phyloP scores from a whole-genome alignment of 495 filamentous ascomycete species.

The Penicillium crystallinum region DNA sequence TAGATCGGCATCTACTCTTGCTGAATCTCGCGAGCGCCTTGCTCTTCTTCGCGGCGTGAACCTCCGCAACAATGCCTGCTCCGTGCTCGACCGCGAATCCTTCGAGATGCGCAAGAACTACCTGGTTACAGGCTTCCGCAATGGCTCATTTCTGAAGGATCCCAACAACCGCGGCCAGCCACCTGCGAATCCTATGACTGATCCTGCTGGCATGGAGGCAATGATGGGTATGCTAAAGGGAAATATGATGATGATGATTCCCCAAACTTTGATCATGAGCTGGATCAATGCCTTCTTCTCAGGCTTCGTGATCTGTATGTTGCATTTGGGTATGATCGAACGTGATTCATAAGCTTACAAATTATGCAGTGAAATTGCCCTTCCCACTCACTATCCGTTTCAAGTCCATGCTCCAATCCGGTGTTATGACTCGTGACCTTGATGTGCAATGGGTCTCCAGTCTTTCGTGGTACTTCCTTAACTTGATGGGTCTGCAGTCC shows the following conservation, averaged over 20 bases:
- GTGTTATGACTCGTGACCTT: constrained; percentile 90
- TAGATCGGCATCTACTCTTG: constrained; percentile 70
- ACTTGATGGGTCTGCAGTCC: constrained; percentile 90
- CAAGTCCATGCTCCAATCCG: constrained; percentile 98
- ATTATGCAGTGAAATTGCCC: constrained; percentile 79
- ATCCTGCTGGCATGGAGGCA: constrained; percentile 96
- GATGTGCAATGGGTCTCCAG: constrained; percentile 98
- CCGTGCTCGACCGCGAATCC: constrained; percentile 62
- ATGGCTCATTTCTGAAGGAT: constrained; percentile 82
- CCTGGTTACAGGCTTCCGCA: constrained; percentile 72
- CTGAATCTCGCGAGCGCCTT: constrained; percentile 81
- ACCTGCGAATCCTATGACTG: constrained; percentile 89
- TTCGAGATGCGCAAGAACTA: constrained; percentile 77
- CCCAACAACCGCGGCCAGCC: constrained; percentile 80
- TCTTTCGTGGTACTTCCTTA: constrained; percentile 97
- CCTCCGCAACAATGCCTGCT: constrained; percentile 71
- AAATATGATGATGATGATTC: constrained; percentile 99
- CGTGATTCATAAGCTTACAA: constrained; percentile 13
- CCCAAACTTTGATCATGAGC: constrained; percentile 97
- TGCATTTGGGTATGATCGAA: neutral
- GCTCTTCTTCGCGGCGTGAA: constrained; percentile 80
- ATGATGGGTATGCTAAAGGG: constrained; percentile 99
- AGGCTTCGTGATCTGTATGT: constrained; percentile 91
- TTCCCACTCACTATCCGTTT: constrained; percentile 97
- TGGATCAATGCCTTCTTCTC: constrained; percentile 99